Evolutionary conservation across 176 grass and related monocot species (phyloP).

Genomic region (Rhynchospora tenuis): DNA sequence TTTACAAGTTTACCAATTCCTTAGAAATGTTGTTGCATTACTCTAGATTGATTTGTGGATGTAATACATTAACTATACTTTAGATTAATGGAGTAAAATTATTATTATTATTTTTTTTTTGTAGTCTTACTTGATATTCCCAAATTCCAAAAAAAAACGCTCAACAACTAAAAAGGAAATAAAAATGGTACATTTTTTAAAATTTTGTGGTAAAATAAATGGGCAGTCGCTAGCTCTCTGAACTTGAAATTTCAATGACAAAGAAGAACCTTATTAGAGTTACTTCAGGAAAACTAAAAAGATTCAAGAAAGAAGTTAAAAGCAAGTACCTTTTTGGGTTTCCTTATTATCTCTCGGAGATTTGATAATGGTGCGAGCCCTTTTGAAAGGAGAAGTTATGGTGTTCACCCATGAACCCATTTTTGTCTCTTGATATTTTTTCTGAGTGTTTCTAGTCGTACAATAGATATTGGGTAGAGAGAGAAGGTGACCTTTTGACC

Average conservation of each 20-base stretch:
- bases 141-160: background rate
- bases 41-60: background rate
- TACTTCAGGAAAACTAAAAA: background rate
- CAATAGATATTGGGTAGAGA: background rate
- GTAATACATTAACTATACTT: background rate
- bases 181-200: background rate
- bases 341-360: constrained; percentile 18
- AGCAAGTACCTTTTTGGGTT: constrained; percentile 20
- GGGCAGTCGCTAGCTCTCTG: background rate
- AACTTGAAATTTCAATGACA: background rate
- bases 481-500: background rate
- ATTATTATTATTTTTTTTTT: background rate
- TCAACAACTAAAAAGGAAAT: background rate
- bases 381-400: constrained; percentile 29
- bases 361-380: constrained; percentile 24
- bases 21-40: background rate
- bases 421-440: background rate
- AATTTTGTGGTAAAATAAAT: background rate
- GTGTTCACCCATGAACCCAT: constrained; percentile 27
- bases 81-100: background rate
- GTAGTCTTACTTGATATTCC: background rate
- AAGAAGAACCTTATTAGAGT: background rate
- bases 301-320: background rate
- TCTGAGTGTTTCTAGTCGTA: background rate
- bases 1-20: background rate